Evolutionary conservation across 2,329 filamentous ascomycete species (phyloP), one percentile per base, ranked within the genome.

Genomic region (Didymellaceae sp.): DNA sequence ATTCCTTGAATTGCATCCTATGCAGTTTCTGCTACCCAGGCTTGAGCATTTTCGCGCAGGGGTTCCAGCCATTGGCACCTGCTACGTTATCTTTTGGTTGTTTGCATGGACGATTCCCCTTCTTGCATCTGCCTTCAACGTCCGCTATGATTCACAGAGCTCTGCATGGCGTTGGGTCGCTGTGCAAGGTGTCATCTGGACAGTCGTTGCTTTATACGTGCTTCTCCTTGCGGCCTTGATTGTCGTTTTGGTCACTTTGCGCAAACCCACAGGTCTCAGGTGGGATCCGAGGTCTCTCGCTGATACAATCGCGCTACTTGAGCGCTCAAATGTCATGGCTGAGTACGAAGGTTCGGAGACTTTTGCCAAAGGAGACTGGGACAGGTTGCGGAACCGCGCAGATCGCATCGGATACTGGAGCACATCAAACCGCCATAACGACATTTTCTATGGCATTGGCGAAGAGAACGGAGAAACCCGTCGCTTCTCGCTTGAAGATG

Each of bases 321-420:
- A 90, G 57, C 84, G 88, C 52, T 92, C 90, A 57, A 96, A 96
- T 71, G 85, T 87, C 14, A 80, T 91, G 39, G 77, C 80, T 17
- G 87, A 89, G 63, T 96, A 91, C 71, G 79, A 82, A 10, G 84
- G 84, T 3, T 85, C 86, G 0, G 88, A 92, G 62, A 83, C 84
- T 0, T 80, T 85, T 33, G 72, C 74, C 6, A 77, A 79, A 38
- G 65, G 73, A 24, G 78, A 84, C 25, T 83, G 78, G 21, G 78
- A 79, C 55, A 79, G 83, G 33, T 77, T 74, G 40, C 82, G 78
- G 63, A 83, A 80, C 54, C 83, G 84, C 57, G 77, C 82, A 5
- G 86, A 93, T 61, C 82, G 88, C 34, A 80, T 97, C n/a, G 91
- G 92, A 6, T 95, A 95, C 73, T 97, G 92, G 90, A 84, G 83